Evolutionary conservation across 768 basidiomycete genomes (phyloP).

Genomic region (Russula dissimulans): DNA sequence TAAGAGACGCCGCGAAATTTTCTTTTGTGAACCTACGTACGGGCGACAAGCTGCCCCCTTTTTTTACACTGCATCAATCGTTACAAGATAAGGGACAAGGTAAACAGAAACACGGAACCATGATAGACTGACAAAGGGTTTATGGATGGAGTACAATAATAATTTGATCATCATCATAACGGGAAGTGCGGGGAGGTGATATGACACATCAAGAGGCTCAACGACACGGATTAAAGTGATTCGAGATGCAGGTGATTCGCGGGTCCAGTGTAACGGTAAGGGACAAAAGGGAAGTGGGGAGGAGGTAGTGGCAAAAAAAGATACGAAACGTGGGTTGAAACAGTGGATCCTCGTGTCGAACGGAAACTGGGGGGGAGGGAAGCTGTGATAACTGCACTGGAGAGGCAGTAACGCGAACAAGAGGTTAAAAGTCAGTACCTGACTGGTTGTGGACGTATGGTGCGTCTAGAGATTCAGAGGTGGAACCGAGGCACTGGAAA

Average conservation of each 20-base stretch:
- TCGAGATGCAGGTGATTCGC: not conserved
- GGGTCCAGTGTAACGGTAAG: not conserved
- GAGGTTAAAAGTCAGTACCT: not conserved
- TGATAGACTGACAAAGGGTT: constrained; percentile 2
- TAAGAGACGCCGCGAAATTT: not conserved
- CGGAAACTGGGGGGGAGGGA: not conserved
- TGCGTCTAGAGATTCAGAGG: constrained; percentile 16
- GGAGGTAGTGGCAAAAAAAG: not conserved
- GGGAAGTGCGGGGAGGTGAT: not conserved
- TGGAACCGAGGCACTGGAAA: constrained; percentile 22
- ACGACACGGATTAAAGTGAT: not conserved
- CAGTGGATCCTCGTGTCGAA: not conserved
- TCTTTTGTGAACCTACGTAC: constrained; percentile 8
- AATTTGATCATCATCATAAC: not conserved
- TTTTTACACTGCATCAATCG: constrained; percentile 10
- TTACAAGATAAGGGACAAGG: constrained; percentile 13
- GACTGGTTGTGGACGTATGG: not conserved
- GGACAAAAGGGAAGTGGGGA: not conserved
- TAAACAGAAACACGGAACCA: not conserved
- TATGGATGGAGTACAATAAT: constrained; percentile 9
- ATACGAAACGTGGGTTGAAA: not conserved
- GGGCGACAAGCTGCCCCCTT: not conserved
- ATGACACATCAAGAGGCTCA: constrained; percentile 5
- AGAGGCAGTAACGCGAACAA: not conserved
- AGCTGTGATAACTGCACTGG: not conserved